Base-by-base conservation (phyloP, 805 yeast species). In the Wickerhamiella shivajii region DNA sequence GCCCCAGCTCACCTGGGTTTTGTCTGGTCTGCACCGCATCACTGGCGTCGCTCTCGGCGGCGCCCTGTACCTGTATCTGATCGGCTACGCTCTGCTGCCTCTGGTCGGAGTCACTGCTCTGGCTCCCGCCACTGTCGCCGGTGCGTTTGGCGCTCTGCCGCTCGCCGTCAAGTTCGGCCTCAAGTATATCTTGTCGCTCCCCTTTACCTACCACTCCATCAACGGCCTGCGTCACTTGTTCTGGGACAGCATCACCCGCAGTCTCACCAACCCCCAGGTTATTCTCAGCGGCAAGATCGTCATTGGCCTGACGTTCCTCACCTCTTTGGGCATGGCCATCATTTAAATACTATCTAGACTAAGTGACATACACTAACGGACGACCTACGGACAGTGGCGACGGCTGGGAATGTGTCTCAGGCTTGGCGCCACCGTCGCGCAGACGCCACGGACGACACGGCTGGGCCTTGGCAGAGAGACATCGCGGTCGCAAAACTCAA, bases 171-270 rank as follows among this genome's bases (percentile, higher is more conserved):
- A 84, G 59, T 45, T 69, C 38, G 61, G 65, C 16, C 60, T 71
- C 38, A 90, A 90, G 65, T 73, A 76, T 32, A 51, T 70, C 25
- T 70, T 76, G 51, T 72, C 90, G 6, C 70, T 70, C 63, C 85
- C 95, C 44, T 83, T 90, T 58, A 77, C 78, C 19, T 84, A 71
- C 77, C 98, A 90, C 60, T 50, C 69, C 29, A 71, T 66, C 55
- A 83, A 85, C 56, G 96, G 97, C 49, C 40, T 87, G 43, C 81
- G 98, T 69, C 98, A 90, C 57, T 63, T 87, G 58, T 52, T 80
- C 36, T 90, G 98, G 98, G 98, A 90, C 57, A 56, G 73, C 34
- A 24, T 25, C 14, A 93, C 93, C 55, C 65, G 62, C 45, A 79
- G 77, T 57, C 67, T 87, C 53, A 69, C 84, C 41, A 51, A 80